Evolutionary conservation across 352 stramenopile genomes (phyloP), one percentile per base, ranked within the genome.

Genomic region (Phytophthora pseudosyringae): DNA sequence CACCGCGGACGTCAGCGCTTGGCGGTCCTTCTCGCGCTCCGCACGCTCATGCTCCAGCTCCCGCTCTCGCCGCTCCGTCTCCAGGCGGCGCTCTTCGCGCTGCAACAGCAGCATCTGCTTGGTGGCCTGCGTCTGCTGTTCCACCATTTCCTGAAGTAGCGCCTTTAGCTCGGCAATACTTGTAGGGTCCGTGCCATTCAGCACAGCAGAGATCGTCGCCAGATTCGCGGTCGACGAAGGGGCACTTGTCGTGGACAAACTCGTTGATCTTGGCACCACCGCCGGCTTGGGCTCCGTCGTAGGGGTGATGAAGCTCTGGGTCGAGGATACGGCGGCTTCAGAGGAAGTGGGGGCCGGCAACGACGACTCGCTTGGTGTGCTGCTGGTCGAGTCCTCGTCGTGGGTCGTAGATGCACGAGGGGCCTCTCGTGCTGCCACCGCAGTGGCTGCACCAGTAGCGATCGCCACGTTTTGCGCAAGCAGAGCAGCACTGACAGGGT

Each of bases 21-120:
- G 49, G 44, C 60, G 69, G 46, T 77, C 69, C 59, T 74, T 77
- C 40, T 75, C 51, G 43, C 64, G 69, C 59, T 77, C 69, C 46
- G 63, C 64, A 44, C 69, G 64, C 48, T 77, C 49, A 1, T 43
- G 13, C 33, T 71, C 39, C 8, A 64, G 12, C 55, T 73, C 69
- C 29, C 55, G 43, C 36, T 77, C 49, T 71, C 60, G 69, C 35
- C 69, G 54, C 38, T 77, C 59, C 3, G 36, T 25, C 43, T 77
- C 69, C 18, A 71, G 11, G 25, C 54, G 69, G 6, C 69, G 59
- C 26, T 77, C 69, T 64, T 77, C 60, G 21, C 69, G 69, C 41
- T 77, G 64, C 55, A 75, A 13, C 26, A 65, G 36, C 39, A 74
- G 15, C 55, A 77, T 66, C 32, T 74, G 55, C 39, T 74, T 59